Conservation (phyloP, 2,329 filamentous ascomycete genomes). For the Cladorrhinum sp. region DNA sequence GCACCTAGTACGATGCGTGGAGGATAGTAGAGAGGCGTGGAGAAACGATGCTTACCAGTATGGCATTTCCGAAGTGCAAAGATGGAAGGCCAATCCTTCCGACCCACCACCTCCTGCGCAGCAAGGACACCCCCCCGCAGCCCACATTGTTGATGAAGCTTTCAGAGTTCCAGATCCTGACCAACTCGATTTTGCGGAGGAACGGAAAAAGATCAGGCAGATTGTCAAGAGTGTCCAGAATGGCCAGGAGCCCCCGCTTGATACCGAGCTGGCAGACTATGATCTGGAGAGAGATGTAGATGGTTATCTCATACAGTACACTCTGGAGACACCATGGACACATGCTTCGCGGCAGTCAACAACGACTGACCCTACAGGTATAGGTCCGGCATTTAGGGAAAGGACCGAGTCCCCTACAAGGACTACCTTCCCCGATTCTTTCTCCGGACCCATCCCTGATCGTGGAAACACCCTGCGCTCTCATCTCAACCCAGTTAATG, state of each 20-base stretch:
- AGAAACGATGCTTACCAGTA: too few species aligned
- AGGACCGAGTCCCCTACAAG: neutral
- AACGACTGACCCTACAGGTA: neutral
- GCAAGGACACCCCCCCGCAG: too few species aligned
- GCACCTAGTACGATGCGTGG: neutral
- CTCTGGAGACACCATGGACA: neutral
- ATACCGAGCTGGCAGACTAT: constrained; percentile 5
- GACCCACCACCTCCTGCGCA: too few species aligned
- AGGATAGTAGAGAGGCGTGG: neutral
- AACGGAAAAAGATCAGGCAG: neutral
- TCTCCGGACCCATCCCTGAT: neutral
- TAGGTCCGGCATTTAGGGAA: neutral
- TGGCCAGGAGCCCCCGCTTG: neutral
- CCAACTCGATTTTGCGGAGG: neutral
- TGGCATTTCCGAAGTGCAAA: too few species aligned
- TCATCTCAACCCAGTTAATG: constrained; percentile 6
- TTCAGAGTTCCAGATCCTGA: neutral
- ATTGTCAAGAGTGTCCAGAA: neutral
- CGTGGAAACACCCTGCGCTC: neutral
- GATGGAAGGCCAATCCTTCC: too few species aligned
- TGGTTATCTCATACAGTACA: constrained; percentile 21
- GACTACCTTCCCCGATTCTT: neutral
- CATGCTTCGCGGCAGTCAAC: neutral
- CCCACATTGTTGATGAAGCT: too few species aligned
- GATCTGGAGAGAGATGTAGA: constrained; percentile 18